These are phyloP conservation scores for Starmerella kuoi DNA, from an alignment of 805 yeast species.

Conservation along the genomic window DNA sequence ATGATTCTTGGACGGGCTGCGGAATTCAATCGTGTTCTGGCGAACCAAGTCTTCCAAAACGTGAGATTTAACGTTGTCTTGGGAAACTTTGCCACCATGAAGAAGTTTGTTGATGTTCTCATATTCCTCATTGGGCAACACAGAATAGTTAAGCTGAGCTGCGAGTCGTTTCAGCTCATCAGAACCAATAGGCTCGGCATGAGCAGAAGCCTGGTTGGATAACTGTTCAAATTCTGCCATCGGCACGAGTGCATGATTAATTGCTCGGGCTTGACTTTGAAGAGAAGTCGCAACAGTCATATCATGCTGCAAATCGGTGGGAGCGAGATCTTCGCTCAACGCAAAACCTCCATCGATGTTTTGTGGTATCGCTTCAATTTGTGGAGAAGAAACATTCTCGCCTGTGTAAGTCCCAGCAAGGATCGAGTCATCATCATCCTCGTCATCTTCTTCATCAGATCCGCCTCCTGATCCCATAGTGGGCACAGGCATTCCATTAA, in stretches of 20 bases:
- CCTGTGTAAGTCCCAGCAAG: background rate
- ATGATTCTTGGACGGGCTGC: background rate
- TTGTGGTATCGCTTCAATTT: background rate
- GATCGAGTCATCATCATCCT: background rate
- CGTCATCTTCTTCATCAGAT: background rate
- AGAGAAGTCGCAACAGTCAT: background rate
- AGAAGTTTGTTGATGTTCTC: conserved; percentile 4
- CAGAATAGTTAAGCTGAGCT: background rate
- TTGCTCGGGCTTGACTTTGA: conserved; percentile 3
- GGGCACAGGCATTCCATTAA: background rate
- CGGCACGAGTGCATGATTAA: conserved; percentile 8
- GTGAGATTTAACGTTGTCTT: background rate
- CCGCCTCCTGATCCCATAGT: background rate
- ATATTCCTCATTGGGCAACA: conserved; percentile 6
- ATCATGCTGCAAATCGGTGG: background rate
- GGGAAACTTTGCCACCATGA: background rate
- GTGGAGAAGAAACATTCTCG: background rate
- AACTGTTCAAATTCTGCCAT: conserved; percentile 6
- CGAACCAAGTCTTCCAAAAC: conserved; percentile 5
- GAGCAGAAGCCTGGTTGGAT: background rate
- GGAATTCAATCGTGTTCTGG: background rate
- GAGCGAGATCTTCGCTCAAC: conserved; percentile 7
- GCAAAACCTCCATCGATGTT: conserved; percentile 1
- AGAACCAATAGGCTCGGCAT: background rate
- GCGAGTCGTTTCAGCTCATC: conserved; percentile 5